Conservation (phyloP, 1,284 basidiomycete genomes). For the Malassezia brasiliensis region DNA sequence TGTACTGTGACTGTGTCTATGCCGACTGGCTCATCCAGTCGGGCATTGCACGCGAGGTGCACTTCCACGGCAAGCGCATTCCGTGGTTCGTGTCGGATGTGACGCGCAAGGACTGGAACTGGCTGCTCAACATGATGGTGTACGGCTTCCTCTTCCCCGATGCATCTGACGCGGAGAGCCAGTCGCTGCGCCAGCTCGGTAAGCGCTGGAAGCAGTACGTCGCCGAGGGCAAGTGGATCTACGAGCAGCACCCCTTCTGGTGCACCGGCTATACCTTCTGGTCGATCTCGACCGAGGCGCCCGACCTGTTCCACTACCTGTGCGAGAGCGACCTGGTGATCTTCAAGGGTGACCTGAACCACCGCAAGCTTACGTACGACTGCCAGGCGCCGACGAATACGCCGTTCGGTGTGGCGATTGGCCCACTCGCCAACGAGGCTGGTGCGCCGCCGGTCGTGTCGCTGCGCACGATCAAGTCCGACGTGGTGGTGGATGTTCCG, state of each 20-base stretch:
- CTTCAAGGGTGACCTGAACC: slow-evolving; percentile 90
- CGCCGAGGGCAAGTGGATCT: slow-evolving; percentile 83
- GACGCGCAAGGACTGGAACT: slow-evolving; percentile 90
- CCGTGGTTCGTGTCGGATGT: slow-evolving; percentile 64
- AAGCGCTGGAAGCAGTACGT: slow-evolving; percentile 85
- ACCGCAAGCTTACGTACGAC: slow-evolving; percentile 61
- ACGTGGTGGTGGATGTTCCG: slow-evolving; percentile 69
- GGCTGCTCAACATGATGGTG: slow-evolving; percentile 55
- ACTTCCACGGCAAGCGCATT: slow-evolving; percentile 69
- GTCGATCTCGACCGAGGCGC: slow-evolving; percentile 65
- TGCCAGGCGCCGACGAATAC: slow-evolving; percentile 68
- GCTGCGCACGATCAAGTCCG: slow-evolving; percentile 45
- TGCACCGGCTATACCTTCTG: slow-evolving; percentile 54
- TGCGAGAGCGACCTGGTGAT: slow-evolving; percentile 81
- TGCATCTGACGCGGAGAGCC: slow-evolving; percentile 72
- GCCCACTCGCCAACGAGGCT: slow-evolving; percentile 76
- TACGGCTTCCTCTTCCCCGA: slow-evolving; percentile 56
- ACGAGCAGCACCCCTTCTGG: slow-evolving; percentile 74
- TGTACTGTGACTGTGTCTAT: slow-evolving; percentile 93
- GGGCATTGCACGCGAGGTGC: slow-evolving; percentile 72
- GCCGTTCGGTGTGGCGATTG: slow-evolving; percentile 82
- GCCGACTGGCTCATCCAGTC: slow-evolving; percentile 77
- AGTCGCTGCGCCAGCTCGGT: slow-evolving; percentile 70
- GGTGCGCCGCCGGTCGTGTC: slow-evolving; percentile 69
- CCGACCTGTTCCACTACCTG: slow-evolving; percentile 83